Evolutionary conservation across 805 yeast genomes (phyloP), one percentile per base, ranked within the genome.

Genomic region (Candida boleticola): DNA sequence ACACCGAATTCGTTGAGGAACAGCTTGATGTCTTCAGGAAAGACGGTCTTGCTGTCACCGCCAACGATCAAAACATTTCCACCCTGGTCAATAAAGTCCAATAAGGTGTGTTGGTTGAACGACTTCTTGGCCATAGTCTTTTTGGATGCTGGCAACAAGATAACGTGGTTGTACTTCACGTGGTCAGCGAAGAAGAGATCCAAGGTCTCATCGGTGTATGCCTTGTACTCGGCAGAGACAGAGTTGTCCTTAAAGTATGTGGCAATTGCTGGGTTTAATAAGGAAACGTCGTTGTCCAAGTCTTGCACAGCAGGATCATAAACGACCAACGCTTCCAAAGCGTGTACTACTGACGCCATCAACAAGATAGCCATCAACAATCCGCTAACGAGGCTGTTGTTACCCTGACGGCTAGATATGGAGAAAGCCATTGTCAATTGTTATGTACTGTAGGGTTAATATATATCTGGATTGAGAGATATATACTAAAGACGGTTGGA

Each of bases 1-100:
- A 93, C 82, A 25, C 97, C 99, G 49, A 90, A 64, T 58, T 90
- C 89, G 54, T 81, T 79, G 49, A 88, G 74, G 53, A 85, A 83
- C 2, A 76, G 66, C 46, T 88, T 79, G 26, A 85, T 64, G 18
- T 58, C 63, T 14, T 68, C 74, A 4, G 74, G 73, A 39, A 61
- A 49, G 3, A 59, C 55, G 7, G 47, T 44, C 11, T 23, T 11
- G 11, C 7, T 23, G 27, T 11, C 27, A 16, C 83, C 77, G 20
- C 85, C 87, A 11, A 88, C 68, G 11, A 82, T 77, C 14, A 93
- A 54, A 6, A 93, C 59, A 58, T 89, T 85, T 46, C 97, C 97
- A 36, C 92, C 88, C 11, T 68, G 72, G 47, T 76, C 61, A 49
- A 82, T 69, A 54, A 82, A 88, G 30, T 79, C 69, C 33, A 88